Percentiles rank a stretch among this genome's conserved stretches.
Conservation (phyloP, 2,329 filamentous ascomycete species). For the Fusarium agapanthi region DNA sequence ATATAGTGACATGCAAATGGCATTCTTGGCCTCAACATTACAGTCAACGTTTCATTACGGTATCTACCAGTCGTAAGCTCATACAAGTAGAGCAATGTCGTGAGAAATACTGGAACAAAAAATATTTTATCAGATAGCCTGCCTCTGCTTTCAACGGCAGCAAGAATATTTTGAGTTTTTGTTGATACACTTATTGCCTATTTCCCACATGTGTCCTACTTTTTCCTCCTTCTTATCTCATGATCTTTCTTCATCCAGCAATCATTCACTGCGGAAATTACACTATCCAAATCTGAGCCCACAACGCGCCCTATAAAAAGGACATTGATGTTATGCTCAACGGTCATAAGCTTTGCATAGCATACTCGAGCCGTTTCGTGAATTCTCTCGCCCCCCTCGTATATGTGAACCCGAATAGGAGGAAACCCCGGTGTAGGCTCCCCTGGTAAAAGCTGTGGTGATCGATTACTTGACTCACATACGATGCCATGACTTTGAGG, state of each 20-base stretch:
- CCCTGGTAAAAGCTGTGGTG: neutral
- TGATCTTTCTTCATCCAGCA: accelerated
- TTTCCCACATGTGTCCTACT: too few relatives aligned
- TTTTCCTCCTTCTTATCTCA: neutral
- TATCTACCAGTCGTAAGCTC: too few relatives aligned
- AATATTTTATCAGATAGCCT: too few relatives aligned
- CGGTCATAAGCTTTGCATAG: neutral
- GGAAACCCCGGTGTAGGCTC: accelerated
- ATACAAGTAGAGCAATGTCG: too few relatives aligned
- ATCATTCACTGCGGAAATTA: accelerated
- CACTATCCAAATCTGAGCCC: accelerated
- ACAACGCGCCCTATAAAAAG: neutral
- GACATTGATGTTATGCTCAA: accelerated
- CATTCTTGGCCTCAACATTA: too few relatives aligned
- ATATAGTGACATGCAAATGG: too few relatives aligned
- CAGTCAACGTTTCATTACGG: too few relatives aligned
- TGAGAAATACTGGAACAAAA: too few relatives aligned
- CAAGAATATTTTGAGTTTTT: too few relatives aligned
- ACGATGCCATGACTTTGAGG: neutral
- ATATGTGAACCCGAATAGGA: neutral
- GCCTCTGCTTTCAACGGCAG: too few relatives aligned
- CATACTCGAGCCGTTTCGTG: accelerated
- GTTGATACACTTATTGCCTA: too few relatives aligned
- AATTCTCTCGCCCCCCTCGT: accelerated
- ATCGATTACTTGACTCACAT: accelerated